These are phyloP conservation scores for Theobroma grandiflorum DNA, from an alignment of 441 rosid species.

Conservation along the genomic window DNA sequence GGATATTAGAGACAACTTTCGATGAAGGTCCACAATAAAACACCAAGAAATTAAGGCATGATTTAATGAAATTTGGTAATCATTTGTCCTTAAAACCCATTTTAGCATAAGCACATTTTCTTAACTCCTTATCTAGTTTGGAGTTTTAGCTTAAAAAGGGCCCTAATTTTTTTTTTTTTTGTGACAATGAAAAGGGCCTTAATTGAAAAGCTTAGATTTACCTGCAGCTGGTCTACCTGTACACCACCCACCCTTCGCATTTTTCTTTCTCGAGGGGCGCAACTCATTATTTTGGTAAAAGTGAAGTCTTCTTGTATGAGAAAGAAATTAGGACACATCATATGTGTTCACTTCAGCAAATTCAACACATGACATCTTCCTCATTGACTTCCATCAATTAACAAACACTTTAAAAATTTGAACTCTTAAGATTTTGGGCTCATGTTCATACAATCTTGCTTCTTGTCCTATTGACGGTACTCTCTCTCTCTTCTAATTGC, in stretches of 20 bases:
- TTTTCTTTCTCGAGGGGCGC: too few species aligned
- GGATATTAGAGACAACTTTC: background rate
- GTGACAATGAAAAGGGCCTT: too few species aligned
- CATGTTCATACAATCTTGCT: background rate
- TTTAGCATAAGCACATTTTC: background rate
- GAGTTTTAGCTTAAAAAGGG: background rate
- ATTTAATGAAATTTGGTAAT: background rate
- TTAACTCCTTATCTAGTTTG: background rate
- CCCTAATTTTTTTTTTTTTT: too few species aligned
- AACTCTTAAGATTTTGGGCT: too few species aligned
- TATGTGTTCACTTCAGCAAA: background rate
- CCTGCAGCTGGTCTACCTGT: background rate
- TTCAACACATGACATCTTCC: slow-evolving; percentile 6
- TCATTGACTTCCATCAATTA: slow-evolving; percentile 28
- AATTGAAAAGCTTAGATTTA: background rate
- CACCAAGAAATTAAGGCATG: background rate
- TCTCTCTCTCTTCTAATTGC: background rate
- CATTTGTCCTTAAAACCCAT: background rate
- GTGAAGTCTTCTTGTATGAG: background rate
- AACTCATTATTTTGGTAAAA: too few species aligned
- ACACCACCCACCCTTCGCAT: background rate
- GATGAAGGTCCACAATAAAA: background rate
- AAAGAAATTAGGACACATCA: background rate
- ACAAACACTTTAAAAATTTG: too few species aligned
- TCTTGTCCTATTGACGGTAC: slow-evolving; percentile 25